These are phyloP conservation scores for Cyphellophora attinorum DNA, from an alignment of 2,329 filamentous ascomycete genomes.

Conservation along the genomic window DNA sequence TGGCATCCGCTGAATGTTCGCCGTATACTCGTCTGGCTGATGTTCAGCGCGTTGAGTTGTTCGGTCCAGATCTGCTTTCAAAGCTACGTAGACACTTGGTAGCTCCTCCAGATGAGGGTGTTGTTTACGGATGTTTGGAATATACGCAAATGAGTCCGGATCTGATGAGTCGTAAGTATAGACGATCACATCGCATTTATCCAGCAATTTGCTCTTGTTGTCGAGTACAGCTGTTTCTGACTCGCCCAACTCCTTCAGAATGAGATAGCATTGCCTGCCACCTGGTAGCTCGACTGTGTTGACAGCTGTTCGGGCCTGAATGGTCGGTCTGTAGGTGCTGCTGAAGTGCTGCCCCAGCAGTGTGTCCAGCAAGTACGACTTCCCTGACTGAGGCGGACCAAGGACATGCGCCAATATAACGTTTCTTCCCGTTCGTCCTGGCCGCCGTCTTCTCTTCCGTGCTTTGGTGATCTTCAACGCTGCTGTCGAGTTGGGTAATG, in stretches of 20 bases:
- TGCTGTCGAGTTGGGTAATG: slow-evolving; percentile 66
- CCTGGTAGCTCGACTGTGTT: slow-evolving; percentile 94
- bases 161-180: slow-evolving; percentile 97
- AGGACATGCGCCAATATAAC: slow-evolving; percentile 91
- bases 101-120: slow-evolving; percentile 80
- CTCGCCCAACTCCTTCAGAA: slow-evolving; percentile 89
- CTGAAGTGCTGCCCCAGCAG: slow-evolving; percentile 86
- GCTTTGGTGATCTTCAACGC: slow-evolving; percentile 90
- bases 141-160: slow-evolving; percentile 88
- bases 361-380: slow-evolving; percentile 80
- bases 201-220: slow-evolving; percentile 71
- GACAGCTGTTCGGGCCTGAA: slow-evolving; percentile 85
- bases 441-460: slow-evolving; percentile 71
- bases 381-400: slow-evolving; percentile 76
- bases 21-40: slow-evolving; percentile 88
- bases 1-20: slow-evolving; percentile 67
- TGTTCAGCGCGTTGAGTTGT: slow-evolving; percentile 87
- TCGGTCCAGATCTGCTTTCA: slow-evolving; percentile 94
- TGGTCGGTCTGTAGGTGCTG: slow-evolving; percentile 78
- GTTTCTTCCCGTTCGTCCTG: slow-evolving; percentile 81
- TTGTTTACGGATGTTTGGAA: slow-evolving; percentile 68
- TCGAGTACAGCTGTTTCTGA: slow-evolving; percentile 81
- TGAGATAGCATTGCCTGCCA: slow-evolving; percentile 93
- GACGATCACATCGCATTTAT: slow-evolving; percentile 87
- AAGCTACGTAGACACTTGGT: slow-evolving; percentile 80